These are phyloP conservation scores for Colletotrichum lindemuthianum DNA, from an alignment of 2,329 filamentous ascomycete genomes.

Conservation along the genomic window DNA sequence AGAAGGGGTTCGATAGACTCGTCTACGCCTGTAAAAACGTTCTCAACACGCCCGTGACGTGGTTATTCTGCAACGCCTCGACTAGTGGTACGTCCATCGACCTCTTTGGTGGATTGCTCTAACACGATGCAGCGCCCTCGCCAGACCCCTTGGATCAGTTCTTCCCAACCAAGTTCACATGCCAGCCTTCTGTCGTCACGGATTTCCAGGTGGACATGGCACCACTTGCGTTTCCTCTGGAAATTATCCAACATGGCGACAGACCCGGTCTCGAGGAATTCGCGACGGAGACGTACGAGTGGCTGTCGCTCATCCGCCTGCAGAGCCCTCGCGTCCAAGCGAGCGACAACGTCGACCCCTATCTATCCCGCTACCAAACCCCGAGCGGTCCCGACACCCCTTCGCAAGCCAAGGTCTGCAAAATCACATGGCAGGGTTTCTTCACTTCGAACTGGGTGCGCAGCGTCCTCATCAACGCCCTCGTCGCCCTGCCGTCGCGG, in stretches of 20 bases:
- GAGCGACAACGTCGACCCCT: conserved; percentile 71
- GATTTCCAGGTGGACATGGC: conserved; percentile 45
- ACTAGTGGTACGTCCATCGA: conserved; percentile 50
- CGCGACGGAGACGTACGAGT: conserved; percentile 75
- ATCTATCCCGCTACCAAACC: conserved; percentile 73
- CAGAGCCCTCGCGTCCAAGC: conserved; percentile 70
- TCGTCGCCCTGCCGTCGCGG: conserved; percentile 54
- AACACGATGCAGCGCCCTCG: conserved; percentile 52
- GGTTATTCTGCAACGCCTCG: conserved; percentile 79
- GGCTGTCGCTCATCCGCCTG: conserved; percentile 75
- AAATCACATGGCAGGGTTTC: conserved; percentile 69
- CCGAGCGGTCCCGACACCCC: conserved; percentile 52
- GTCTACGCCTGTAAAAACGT: conserved; percentile 83
- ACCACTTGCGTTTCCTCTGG: conserved; percentile 40
- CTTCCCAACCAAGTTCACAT: conserved; percentile 55
- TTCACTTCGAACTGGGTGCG: conserved; percentile 64
- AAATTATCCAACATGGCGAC: conserved; percentile 47
- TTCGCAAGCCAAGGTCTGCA: conserved; percentile 52
- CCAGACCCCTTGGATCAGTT: conserved; percentile 60
- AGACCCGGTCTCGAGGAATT: conserved; percentile 69
- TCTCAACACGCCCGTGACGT: conserved; percentile 72
- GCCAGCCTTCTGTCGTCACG: conserved; percentile 44
- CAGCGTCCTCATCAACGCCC: conserved; percentile 55
- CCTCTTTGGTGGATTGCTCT: conserved; percentile 36
- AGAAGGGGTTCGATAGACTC: conserved; percentile 83